Evolutionary conservation across 306 rosid genomes (phyloP), one percentile per base, ranked within the genome.

Genomic region (Hylodesmum podocarpum): DNA sequence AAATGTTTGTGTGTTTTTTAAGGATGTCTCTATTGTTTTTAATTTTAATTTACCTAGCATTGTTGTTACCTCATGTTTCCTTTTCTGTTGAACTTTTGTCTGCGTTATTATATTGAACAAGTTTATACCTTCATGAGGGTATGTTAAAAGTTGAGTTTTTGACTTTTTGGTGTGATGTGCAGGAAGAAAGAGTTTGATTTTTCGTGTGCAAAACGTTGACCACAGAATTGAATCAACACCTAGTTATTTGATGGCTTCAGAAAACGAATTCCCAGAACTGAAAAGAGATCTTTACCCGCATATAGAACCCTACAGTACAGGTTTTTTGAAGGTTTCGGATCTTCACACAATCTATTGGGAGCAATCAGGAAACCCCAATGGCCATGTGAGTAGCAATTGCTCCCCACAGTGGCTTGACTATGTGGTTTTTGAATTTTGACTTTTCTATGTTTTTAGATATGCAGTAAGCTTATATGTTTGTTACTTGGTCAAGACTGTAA

Each of bases 281-380:
- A 89, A 85, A 25, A 75, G 84, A 75, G 65, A 80, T 58, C 82
- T 92, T 25, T 92, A 89, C 70, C 91, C 96, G 5, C 11, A 50
- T 36, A 83, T 92, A 36, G 96, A 92, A 75, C 90, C 93, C 3
- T 90, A 89, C 70, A 69, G 83, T 63, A 77, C 92, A 0, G 98
- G 96, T 13, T 70, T 74, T 73, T 80, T 95, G 75, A 92, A 90
- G 84, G 97, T 95, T 75, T 90, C 96, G 2, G 93, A 94, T 83
- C 69, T 89, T 81, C 96, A 92, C 61, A 72, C 89, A 4, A 85
- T 94, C 81, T 92, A 89, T 40, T 94, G 97, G 97, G 98, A 94
- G 85, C 95, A 92, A 82, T 94, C 97, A 22, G 97, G 98, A 62
- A 92, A 90, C 78, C 93, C 96, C 0, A 33, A 49, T 77, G 98